These are phyloP conservation scores for Pestalotiopsis sp. DNA, from an alignment of 2,329 filamentous ascomycete species.

Conservation along the genomic window DNA sequence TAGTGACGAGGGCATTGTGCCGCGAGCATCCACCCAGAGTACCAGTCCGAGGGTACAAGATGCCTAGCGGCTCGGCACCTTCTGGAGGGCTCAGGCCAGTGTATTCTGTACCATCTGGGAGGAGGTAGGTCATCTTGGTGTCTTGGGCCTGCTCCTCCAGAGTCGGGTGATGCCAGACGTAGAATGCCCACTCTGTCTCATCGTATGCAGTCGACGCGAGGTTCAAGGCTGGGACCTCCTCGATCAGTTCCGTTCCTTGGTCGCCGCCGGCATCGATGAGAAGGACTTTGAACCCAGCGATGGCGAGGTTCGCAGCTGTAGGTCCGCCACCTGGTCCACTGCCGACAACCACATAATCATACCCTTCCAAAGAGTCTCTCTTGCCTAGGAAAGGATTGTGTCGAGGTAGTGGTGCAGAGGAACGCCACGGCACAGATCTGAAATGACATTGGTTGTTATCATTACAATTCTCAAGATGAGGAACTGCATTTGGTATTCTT, in stretches of 20 bases:
- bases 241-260: conserved; percentile 40
- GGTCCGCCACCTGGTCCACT: conserved; percentile 55
- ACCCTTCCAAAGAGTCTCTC: neutral
- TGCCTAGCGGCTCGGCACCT: conserved; percentile 42
- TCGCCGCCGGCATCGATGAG: conserved; percentile 60
- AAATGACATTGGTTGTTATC: neutral
- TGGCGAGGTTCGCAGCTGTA: conserved; percentile 52
- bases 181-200: conserved; percentile 54
- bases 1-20: conserved; percentile 61
- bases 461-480: neutral
- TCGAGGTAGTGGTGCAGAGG: neutral
- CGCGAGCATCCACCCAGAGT: conserved; percentile 53
- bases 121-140: conserved; percentile 53
- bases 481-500: neutral
- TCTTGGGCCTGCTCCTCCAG: conserved; percentile 49
- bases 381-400: neutral
- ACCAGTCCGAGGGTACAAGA: conserved; percentile 47
- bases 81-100: conserved; percentile 39
- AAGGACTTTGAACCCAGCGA: conserved; percentile 54
- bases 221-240: conserved; percentile 51
- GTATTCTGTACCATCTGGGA: conserved; percentile 37
- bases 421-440: neutral
- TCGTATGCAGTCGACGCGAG: conserved; percentile 39
- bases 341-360: conserved; percentile 53
- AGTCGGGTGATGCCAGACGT: conserved; percentile 58